Evolutionary conservation across 441 rosid genomes (phyloP), one percentile per base, ranked within the genome.

Genomic region (Hura crepitans): DNA sequence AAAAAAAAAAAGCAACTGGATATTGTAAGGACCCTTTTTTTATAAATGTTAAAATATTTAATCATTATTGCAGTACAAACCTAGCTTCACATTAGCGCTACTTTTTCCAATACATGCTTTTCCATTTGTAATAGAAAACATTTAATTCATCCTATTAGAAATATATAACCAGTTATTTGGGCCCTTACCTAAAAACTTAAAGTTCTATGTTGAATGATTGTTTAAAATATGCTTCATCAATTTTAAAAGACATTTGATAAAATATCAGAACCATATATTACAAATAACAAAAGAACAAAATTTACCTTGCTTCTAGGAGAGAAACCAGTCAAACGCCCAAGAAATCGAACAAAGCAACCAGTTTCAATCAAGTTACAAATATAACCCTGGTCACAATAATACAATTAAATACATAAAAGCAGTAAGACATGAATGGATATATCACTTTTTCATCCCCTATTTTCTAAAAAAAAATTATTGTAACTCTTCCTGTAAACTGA

Each of bases 301-400:
- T 27, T 77, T 79, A 91, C 98, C 91, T 91, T 96, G 83, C 91
- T 86, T 87, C 87, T 81, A 9, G 98, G 99, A 58, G 86, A 88
- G 75, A 96, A 96, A 67, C 94, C 99, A 70, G 99, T 96, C 84
- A 96, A 77, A 74, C 82, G 95, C 70, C 98, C 98, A 80, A 92
- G 96, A 89, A 87, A 92, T 47, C 99, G 97, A 66, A 96, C 90
- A 83, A 96, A 96, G 83, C 99, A 96, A 66, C 99, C 99, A 65
- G 81, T 85, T 67, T 85, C 98, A 71, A 92, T 96, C 76, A 91
- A 51, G 82, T 91, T 96, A 72, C 98, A 96, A 62, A 96, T 75
- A 74, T 91, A 96, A 11, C 99, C 99, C 99, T 96, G 86, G 69
- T 72, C 68, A 72, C 62, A 56, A 77, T 70, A 70, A 74, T 23